Evolutionary conservation across 306 rosid genomes (phyloP), one percentile per base, ranked within the genome.

Genomic region (Trifolium subterraneum): DNA sequence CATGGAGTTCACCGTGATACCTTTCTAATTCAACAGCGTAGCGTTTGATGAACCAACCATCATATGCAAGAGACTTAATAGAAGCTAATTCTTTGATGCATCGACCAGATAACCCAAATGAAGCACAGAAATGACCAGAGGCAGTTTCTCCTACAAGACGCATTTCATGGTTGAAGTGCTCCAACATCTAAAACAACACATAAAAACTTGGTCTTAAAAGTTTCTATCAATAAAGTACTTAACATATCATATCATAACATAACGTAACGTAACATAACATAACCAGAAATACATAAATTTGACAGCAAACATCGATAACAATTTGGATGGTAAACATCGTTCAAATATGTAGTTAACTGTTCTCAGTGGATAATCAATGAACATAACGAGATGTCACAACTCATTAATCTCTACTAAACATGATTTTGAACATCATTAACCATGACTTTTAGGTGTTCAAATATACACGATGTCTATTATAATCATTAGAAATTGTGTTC

Each of bases 121-220:
- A 90, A 64, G 90, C 68, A 84, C 90, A 87, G 84, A 92, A 92
- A 82, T 83, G 86, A 61, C 96, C 98, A 0, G 95, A 86, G 50
- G 94, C 94, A 81, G 80, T 88, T 82, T 80, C 85, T 7, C 91
- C 93, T 45, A 74, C 82, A 69, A 87, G 73, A 44, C 84, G 78
- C 79, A 90, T 86, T 76, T 90, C 92, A 84, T 86, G 90, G 82
- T 92, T 92, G 88, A 90, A 90, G 73, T 90, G 96, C 85, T 86
- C 86, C 83, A 92, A 88, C 98, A 92, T 92, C 98, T 92, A 84
- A 79, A 74, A 39, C 8, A 35, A 31, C 55, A 60, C 71, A 61
- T 8, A 47, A 6, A 56, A 66, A 18, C 19, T 8, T 5, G 15
- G 8, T 35, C 20, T 36, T 15, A 20, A 23, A 63, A 71, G 54